Conservation (phyloP, 2,329 filamentous ascomycete species). For the Cladosporium oxysporum region DNA sequence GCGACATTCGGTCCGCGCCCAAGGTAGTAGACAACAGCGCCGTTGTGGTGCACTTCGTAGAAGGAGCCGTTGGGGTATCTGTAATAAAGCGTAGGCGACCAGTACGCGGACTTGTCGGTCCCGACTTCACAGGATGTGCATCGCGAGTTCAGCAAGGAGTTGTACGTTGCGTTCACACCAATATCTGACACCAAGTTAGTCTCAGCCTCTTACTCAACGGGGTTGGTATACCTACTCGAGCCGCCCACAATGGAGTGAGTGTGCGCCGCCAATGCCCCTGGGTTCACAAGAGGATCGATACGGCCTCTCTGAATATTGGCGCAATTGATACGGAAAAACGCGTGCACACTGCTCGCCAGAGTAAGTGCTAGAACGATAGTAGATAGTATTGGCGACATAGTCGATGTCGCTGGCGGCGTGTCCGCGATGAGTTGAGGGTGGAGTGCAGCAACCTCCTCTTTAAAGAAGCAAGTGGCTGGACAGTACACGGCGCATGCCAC, state of each 20-base stretch:
- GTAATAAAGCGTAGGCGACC: constrained; percentile 42
- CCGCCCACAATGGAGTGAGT: constrained; percentile 38
- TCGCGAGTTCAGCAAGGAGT: constrained; percentile 59
- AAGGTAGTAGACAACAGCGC: constrained; percentile 75
- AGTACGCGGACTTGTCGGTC: constrained; percentile 42
- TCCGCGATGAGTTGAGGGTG: background rate
- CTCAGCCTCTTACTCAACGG: too few species aligned
- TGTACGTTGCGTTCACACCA: constrained; percentile 61
- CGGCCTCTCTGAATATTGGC: constrained; percentile 38
- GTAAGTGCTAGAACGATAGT: constrained; percentile 8
- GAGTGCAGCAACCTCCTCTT: background rate
- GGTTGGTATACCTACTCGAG: constrained; percentile 30
- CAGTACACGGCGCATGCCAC: constrained; percentile 3
- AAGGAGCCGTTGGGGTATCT: constrained; percentile 38
- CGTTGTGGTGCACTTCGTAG: constrained; percentile 56
- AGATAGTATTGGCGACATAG: constrained; percentile 15
- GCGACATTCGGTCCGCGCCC: constrained; percentile 49
- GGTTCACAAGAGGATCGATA: constrained; percentile 40
- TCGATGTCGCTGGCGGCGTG: background rate
- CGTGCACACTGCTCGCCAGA: constrained; percentile 26
- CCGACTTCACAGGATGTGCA: constrained; percentile 46
- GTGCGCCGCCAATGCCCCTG: constrained; percentile 36
- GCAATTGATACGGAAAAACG: constrained; percentile 42
- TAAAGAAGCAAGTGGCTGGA: background rate
- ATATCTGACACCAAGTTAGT: constrained; percentile 50